Percentiles rank a stretch among this genome's conserved stretches.
phyloP scores from a whole-genome alignment of 805 yeast species.

The Candida sanyiensis region DNA sequence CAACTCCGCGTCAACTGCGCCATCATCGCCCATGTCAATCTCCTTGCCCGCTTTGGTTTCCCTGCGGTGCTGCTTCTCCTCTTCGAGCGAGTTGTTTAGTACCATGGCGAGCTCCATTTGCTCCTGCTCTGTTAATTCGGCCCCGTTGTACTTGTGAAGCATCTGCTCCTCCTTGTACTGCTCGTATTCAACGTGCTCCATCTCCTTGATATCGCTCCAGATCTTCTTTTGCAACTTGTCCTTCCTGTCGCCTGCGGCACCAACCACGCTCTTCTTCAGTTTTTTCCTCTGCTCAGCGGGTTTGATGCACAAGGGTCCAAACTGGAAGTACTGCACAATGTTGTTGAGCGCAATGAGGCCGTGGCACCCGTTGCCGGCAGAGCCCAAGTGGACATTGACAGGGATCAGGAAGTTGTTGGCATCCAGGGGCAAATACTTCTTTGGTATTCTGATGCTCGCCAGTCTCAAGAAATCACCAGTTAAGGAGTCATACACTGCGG shows the following conservation, averaged over 20 bases:
- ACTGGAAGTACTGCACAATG: conserved; percentile 21
- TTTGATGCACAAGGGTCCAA: conserved; percentile 14
- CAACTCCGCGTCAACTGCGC: conserved; percentile 15
- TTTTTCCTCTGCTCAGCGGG: conserved; percentile 1
- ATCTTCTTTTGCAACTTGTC: conserved; percentile 17
- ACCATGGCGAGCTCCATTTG: conserved; percentile 26
- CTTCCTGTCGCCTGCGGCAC: conserved; percentile 18
- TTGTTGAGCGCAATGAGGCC: conserved; percentile 19
- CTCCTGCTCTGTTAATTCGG: conserved; percentile 17
- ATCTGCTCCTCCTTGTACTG: conserved; percentile 11
- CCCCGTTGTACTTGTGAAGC: conserved; percentile 22
- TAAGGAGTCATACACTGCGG: conserved; percentile 20
- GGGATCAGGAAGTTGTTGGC: conserved; percentile 15
- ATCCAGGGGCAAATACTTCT: conserved; percentile 11
- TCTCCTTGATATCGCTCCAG: conserved; percentile 19
- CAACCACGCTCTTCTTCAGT: conserved; percentile 14
- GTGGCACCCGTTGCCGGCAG: conserved; percentile 10
- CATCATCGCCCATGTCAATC: neutral
- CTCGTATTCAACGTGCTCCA: conserved; percentile 18
- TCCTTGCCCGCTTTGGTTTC: conserved; percentile 4
- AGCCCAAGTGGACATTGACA: conserved; percentile 14
- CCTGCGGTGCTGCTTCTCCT: conserved; percentile 9
- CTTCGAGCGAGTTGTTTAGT: conserved; percentile 19
- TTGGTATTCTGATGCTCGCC: conserved; percentile 18
- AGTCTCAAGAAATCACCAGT: conserved; percentile 17